A percentile compares a stretch with the other conserved stretches of the same genome.
These are phyloP conservation scores for Leccinum fallax DNA, from an alignment of 1,284 basidiomycete species.

Conservation along the genomic window DNA sequence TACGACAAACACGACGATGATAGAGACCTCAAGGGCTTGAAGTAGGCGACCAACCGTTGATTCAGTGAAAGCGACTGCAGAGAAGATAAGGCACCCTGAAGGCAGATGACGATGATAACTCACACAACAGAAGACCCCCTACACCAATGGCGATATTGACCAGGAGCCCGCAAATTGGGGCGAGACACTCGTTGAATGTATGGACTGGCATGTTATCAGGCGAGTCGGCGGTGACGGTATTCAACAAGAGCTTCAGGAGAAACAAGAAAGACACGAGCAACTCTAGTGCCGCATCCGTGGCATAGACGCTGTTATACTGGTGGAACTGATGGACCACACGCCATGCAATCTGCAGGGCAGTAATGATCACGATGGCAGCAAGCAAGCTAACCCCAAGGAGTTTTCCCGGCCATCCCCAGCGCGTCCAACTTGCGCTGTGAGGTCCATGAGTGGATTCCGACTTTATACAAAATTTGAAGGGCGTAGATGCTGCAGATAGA, in stretches of 20 bases:
- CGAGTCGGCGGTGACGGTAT: constrained; percentile 50
- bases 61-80: constrained; percentile 67
- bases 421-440: constrained; percentile 64
- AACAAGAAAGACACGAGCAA: constrained; percentile 60
- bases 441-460: constrained; percentile 21
- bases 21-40: constrained; percentile 66
- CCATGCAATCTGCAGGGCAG: constrained; percentile 66
- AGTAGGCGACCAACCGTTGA: constrained; percentile 70
- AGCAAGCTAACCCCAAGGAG: constrained; percentile 55
- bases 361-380: constrained; percentile 45
- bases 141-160: constrained; percentile 57
- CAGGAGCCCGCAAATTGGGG: constrained; percentile 53
- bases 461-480: constrained; percentile 20
- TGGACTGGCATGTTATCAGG: constrained; percentile 18
- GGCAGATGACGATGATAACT: constrained; percentile 33
- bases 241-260: constrained; percentile 63
- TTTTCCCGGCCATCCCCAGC: constrained; percentile 59
- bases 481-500: constrained; percentile 21
- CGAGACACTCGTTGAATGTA: constrained; percentile 51
- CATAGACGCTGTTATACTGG: constrained; percentile 54
- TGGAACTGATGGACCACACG: constrained; percentile 48
- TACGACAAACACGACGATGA: constrained; percentile 59
- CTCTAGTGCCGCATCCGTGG: constrained; percentile 58
- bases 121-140: constrained; percentile 61
- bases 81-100: constrained; percentile 15